Evolutionary conservation across 441 rosid species (phyloP), one percentile per base, ranked within the genome.

Genomic region (Capsella rubella): DNA sequence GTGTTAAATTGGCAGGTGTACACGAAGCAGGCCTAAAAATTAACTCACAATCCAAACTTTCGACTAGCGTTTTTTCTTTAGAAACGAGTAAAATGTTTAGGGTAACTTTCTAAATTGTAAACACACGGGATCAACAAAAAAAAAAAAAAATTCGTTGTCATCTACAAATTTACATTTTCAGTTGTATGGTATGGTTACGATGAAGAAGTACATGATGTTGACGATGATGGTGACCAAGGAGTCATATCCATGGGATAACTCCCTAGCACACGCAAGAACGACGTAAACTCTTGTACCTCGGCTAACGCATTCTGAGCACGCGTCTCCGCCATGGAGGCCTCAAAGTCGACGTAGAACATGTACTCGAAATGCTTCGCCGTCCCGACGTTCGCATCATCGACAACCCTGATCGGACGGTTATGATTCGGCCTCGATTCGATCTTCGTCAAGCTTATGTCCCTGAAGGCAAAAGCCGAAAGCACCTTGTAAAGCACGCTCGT

Each of bases 211-310:
- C 5, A 31, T 2, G 39, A 35, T 35, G 57, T 42, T 0, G 67
- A 59, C 1, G 75, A 71, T 14, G 91, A 82, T 0, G 90, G 95
- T 65, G 87, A 83, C 97, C 97, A 94, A 1, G 98, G 87, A 1
- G 97, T 90, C 97, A 94, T 95, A 71, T 95, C 99, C 95, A 90
- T 90, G 0, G 98, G 99, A 64, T 95, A 95, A 68, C 99, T 95
- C 2, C 99, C 99, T 59, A 92, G 67, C 5, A 95, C 98, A 70
- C 99, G 84, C 75, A 95, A 76, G 84, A 95, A 95, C 0, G 99
- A 90, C 1, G 99, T 90, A 82, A 90, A 95, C 76, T 95, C 99
- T 69, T 95, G 99, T 39, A 95, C 97, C 76, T 95, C 99, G 2
- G 97, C 87, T 50, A 95, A 79, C 21, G 99, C 99, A 73, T 95